A percentile compares a stretch with the other conserved stretches of the same genome.
phyloP scores from a whole-genome alignment of 1,139 yeast genomes.

The Candida tropicalis region DNA sequence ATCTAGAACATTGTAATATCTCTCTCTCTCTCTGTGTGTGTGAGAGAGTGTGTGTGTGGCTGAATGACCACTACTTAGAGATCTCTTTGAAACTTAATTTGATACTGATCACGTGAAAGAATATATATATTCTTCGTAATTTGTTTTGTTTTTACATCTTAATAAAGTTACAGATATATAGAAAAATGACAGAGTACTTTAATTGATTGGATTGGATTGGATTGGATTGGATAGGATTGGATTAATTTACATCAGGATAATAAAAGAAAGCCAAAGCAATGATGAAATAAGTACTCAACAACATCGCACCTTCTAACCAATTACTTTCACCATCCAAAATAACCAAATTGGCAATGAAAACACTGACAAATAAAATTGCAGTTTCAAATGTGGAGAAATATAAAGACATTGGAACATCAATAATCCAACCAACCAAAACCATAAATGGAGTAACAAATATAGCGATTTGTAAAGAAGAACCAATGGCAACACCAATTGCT shows the following conservation, averaged over 20 bases:
- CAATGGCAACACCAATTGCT: slow-evolving; percentile 96
- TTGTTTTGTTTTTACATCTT: too few relatives aligned
- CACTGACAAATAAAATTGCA: slow-evolving; percentile 83
- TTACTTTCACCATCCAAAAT: slow-evolving; percentile 93
- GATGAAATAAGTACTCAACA: slow-evolving; percentile 80
- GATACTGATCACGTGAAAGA: too few relatives aligned
- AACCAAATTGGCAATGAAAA: slow-evolving; percentile 83
- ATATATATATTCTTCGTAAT: too few relatives aligned
- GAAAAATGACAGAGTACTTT: too few relatives aligned
- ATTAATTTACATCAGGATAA: slow-evolving; percentile 54
- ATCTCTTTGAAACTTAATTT: too few relatives aligned
- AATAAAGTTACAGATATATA: too few relatives aligned
- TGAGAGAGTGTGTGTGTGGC: too few relatives aligned
- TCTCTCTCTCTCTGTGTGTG: too few relatives aligned
- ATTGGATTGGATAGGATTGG: background rate
- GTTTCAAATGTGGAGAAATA: slow-evolving; percentile 94
- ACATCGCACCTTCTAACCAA: slow-evolving; percentile 96
- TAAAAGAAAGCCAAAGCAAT: slow-evolving; percentile 88
- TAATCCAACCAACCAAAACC: slow-evolving; percentile 89
- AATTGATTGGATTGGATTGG: too few relatives aligned
- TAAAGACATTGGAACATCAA: slow-evolving; percentile 90
- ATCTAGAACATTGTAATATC: too few relatives aligned
- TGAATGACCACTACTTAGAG: too few relatives aligned
- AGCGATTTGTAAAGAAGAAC: slow-evolving; percentile 95
- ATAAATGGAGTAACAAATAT: slow-evolving; percentile 92